Evolutionary conservation across 2,329 filamentous ascomycete genomes (phyloP).

Genomic region (Calonectria multiphialidica): DNA sequence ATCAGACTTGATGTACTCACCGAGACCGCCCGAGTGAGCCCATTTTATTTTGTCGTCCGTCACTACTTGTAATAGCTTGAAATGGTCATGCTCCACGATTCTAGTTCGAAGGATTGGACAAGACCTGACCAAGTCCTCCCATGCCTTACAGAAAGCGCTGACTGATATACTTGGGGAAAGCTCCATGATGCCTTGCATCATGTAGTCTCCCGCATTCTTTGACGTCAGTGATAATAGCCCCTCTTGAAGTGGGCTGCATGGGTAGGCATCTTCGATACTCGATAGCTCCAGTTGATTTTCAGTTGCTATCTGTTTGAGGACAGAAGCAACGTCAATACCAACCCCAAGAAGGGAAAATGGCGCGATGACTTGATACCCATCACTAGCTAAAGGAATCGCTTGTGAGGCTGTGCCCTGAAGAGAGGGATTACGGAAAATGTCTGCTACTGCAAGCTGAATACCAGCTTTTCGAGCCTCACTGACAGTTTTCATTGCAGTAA

Average conservation of each 20-base stretch:
- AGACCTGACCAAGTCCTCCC: slow-evolving; percentile 11
- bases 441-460: slow-evolving; percentile 14
- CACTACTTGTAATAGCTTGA: slow-evolving; percentile 59
- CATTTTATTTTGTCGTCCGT: slow-evolving; percentile 51
- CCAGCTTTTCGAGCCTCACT: slow-evolving; percentile 19
- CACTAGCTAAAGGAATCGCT: background rate
- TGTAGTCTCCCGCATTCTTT: slow-evolving; percentile 38
- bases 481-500: slow-evolving; percentile 39
- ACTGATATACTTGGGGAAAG: slow-evolving; percentile 19
- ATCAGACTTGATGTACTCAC: slow-evolving; percentile 46
- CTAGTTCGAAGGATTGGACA: slow-evolving; percentile 57
- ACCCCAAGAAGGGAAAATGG: slow-evolving; percentile 39
- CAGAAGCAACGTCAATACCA: background rate
- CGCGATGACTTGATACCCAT: slow-evolving; percentile 50
- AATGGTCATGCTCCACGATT: slow-evolving; percentile 55
- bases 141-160: slow-evolving; percentile 21
- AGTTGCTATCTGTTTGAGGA: background rate
- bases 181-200: slow-evolving; percentile 28
- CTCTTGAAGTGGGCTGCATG: slow-evolving; percentile 52
- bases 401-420: background rate
- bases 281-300: background rate
- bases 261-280: slow-evolving; percentile 48
- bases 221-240: slow-evolving; percentile 47
- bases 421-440: slow-evolving; percentile 23
- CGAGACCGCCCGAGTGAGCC: slow-evolving; percentile 37